phyloP scores from a whole-genome alignment of 768 basidiomycete genomes.

The Hygrophorus pudorinus region DNA sequence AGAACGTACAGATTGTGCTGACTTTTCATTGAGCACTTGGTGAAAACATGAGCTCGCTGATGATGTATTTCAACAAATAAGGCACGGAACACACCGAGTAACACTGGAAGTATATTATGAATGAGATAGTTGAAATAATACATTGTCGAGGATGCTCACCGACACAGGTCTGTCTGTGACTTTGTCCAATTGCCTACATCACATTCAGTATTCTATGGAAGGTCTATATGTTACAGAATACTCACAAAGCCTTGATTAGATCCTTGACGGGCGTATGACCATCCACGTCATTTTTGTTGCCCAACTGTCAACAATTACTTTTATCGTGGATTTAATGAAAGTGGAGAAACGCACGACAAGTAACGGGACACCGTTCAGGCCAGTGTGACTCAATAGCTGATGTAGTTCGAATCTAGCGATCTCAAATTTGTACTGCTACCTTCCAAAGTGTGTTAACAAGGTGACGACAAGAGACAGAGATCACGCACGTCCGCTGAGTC shows the following conservation, averaged over 20 bases:
- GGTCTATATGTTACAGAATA: not conserved
- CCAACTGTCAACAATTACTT: constrained; percentile 41
- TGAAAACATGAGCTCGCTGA: constrained; percentile 2
- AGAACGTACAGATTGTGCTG: constrained; percentile 77
- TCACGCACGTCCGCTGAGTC: constrained; percentile 75
- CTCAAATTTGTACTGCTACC: constrained; percentile 73
- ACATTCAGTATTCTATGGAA: not conserved
- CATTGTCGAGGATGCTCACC: constrained; percentile 36
- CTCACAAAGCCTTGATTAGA: constrained; percentile 69
- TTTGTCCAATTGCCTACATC: constrained; percentile 60
- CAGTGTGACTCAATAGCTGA: constrained; percentile 58
- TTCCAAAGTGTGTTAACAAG: constrained; percentile 1
- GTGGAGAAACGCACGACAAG: constrained; percentile 53
- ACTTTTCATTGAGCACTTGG: constrained; percentile 94
- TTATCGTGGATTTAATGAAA: not conserved
- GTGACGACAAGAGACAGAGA: not conserved
- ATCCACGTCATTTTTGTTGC: constrained; percentile 88
- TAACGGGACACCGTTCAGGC: constrained; percentile 62
- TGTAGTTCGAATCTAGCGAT: constrained; percentile 80
- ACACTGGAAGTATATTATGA: constrained; percentile 34
- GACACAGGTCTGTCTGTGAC: constrained; percentile 76
- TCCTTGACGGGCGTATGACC: constrained; percentile 74
- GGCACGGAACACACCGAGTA: constrained; percentile 55
- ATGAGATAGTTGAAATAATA: constrained; percentile 3
- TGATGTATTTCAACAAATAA: not conserved